Evolutionary conservation across 345 rosid species (phyloP), one percentile per base, ranked within the genome.

Genomic region (Aethionema arabicum): DNA sequence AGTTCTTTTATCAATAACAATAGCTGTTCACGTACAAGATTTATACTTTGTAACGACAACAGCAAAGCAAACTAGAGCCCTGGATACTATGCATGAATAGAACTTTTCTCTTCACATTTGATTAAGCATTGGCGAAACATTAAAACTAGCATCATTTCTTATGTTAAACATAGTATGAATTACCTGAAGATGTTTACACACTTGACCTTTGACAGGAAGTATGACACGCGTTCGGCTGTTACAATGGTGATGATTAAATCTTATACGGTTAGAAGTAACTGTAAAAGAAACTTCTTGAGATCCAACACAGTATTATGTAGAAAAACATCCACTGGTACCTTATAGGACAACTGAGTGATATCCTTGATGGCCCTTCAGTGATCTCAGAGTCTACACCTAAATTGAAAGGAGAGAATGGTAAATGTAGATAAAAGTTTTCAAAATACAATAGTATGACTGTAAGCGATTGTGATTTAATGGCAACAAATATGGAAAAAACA

Each of bases 121-220:
- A 15, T 15, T 35, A 68, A 52, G 35, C 6, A 27, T 41, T 5
- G 48, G 3, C 32, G 37, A 59, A 54, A 58, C 59, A 67, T 31
- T 32, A 43, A 52, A 11, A 30, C 46, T 56, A 29, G 12, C 3
- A 32, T 56, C 32, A 56, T 35, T 21, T 49, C 8, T 40, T 40
- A 41, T 44, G 47, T 36, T 53, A 12, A 53, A 37, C n/a, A 53
- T 36, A 54, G 53, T 37, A 60, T 62, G 65, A 16, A 53, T 76
- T 56, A 90, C 99, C 96, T 85, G 99, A 74, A 74, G 88, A 82
- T 93, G 99, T 61, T 82, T 87, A 75, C 96, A 93, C 30, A 77
- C 74, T 50, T 69, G 77, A 61, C 99, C 97, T 82, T 90, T 93
- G 61, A 85, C 87, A 33, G 99, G 97, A 61, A 73, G 74, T 66